Percentiles rank a stretch among this genome's conserved stretches.
Evolutionary conservation across 176 grass and related monocot species (phyloP).

Genomic region (Avena atlantica): DNA sequence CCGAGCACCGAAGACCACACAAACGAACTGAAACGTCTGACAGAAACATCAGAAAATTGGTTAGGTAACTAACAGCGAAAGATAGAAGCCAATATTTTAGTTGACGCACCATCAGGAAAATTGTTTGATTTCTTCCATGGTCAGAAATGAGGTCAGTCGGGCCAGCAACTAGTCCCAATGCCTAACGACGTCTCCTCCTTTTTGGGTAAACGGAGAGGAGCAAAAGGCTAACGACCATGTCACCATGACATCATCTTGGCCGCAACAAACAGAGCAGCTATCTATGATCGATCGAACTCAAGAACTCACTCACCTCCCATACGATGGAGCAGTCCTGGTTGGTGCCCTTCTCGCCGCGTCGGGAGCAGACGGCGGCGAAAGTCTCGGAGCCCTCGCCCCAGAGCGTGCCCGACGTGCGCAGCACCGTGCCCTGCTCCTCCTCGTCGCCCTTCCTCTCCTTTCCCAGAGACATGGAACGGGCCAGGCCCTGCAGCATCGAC

Average conservation of each 20-base stretch:
- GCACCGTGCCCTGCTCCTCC: slow-evolving; percentile 45
- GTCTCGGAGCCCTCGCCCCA: slow-evolving; percentile 63
- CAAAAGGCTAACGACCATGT: too few species aligned
- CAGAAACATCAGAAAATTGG: too few species aligned
- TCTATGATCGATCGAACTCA: neutral
- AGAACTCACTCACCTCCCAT: slow-evolving; percentile 60
- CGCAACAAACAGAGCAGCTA: neutral
- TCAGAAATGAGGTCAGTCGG: too few species aligned
- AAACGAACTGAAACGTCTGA: too few species aligned
- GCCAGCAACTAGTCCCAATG: too few species aligned
- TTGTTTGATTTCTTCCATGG: too few species aligned
- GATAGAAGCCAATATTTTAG: slow-evolving; percentile 3
- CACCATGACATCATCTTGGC: neutral
- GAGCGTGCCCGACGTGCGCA: slow-evolving; percentile 73
- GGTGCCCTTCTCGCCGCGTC: slow-evolving; percentile 89
- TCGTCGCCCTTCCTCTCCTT: slow-evolving; percentile 42
- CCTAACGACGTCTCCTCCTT: too few species aligned
- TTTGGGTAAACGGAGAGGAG: too few species aligned
- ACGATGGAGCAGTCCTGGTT: slow-evolving; percentile 97
- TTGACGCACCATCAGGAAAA: neutral
- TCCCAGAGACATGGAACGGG: slow-evolving; percentile 68
- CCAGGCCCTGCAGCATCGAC: slow-evolving; percentile 76
- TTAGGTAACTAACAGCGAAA: slow-evolving; percentile 9
- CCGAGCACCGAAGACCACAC: too few species aligned
- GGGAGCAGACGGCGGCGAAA: slow-evolving; percentile 84